A percentile compares a stretch with the other conserved stretches of the same genome.
These are phyloP conservation scores for Erodium trifolium DNA, from an alignment of 441 rosid species.

Conservation along the genomic window DNA sequence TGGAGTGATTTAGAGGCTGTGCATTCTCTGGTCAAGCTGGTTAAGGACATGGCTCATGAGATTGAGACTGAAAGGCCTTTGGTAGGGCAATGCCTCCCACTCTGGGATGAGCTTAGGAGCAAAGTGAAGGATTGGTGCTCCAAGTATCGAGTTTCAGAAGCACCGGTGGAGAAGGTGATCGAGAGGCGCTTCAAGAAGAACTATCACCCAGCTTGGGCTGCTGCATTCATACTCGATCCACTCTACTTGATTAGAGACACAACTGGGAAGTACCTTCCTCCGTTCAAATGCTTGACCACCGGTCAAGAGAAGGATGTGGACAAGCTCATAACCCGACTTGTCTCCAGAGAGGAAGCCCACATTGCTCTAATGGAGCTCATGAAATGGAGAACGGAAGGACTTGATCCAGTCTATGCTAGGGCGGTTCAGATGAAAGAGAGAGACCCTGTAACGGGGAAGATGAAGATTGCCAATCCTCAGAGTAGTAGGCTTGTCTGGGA, in stretches of 20 bases:
- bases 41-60: not conserved
- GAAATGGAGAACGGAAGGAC: constrained; percentile 1
- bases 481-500: not conserved
- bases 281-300: not conserved
- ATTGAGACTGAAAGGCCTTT: not conserved
- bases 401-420: not conserved
- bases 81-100: constrained; percentile 1
- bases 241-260: not conserved
- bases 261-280: not conserved
- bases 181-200: not conserved
- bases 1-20: not conserved
- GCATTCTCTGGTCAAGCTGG: not conserved
- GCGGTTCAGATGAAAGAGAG: not conserved
- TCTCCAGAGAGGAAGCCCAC: constrained; percentile 2
- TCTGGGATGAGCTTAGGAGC: not conserved
- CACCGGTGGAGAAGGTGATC: not conserved
- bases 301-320: not conserved
- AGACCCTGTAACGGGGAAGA: not conserved
- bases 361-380: constrained; percentile 6
- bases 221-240: not conserved
- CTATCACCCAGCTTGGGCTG: constrained; percentile 1
- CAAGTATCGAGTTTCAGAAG: not conserved
- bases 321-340: constrained; percentile 1
- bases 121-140: not conserved
- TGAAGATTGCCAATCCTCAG: not conserved